Percentiles rank a stretch among this genome's conserved stretches.
phyloP scores from a whole-genome alignment of 2,329 filamentous ascomycete genomes.

The Apiospora arundinis region DNA sequence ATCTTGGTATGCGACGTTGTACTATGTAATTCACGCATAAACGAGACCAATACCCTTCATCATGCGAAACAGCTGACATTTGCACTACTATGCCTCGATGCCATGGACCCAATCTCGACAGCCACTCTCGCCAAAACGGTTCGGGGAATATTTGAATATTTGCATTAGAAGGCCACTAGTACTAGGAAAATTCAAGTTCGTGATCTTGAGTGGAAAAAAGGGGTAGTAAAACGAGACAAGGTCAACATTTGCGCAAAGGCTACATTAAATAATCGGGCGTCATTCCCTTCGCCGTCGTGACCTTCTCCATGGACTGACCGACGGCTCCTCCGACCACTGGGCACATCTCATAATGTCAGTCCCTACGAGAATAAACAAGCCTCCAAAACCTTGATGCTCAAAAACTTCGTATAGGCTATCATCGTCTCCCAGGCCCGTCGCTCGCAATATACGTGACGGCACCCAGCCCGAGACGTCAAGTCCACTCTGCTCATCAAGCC shows the following conservation, averaged over 20 bases:
- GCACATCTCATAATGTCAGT: conserved; percentile 32
- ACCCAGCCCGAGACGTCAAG: background rate
- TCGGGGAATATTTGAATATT: conserved; percentile 57
- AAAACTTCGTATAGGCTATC: conserved; percentile 15
- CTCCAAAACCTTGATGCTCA: conserved; percentile 1
- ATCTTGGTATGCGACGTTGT: no score
- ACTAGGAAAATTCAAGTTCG: conserved; percentile 53
- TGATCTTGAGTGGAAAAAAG: conserved; percentile 36
- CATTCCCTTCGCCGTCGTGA: conserved; percentile 29
- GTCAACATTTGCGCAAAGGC: conserved; percentile 34
- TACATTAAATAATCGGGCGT: conserved; percentile 33
- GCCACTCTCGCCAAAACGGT: background rate
- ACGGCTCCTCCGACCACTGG: background rate
- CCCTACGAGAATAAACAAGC: conserved; percentile 1
- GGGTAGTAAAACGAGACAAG: conserved; percentile 36
- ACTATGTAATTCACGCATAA: background rate
- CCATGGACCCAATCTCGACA: background rate
- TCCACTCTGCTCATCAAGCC: background rate
- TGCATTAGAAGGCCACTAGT: conserved; percentile 69
- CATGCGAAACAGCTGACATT: background rate
- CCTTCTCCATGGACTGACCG: conserved; percentile 21
- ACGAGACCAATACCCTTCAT: background rate
- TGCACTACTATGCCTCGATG: background rate
- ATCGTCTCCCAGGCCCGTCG: background rate
- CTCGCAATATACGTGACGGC: background rate